Percentiles rank a stretch among this genome's conserved stretches.
Evolutionary conservation across 2,329 filamentous ascomycete species (phyloP).

Genomic region (Cyclaneusma minus): DNA sequence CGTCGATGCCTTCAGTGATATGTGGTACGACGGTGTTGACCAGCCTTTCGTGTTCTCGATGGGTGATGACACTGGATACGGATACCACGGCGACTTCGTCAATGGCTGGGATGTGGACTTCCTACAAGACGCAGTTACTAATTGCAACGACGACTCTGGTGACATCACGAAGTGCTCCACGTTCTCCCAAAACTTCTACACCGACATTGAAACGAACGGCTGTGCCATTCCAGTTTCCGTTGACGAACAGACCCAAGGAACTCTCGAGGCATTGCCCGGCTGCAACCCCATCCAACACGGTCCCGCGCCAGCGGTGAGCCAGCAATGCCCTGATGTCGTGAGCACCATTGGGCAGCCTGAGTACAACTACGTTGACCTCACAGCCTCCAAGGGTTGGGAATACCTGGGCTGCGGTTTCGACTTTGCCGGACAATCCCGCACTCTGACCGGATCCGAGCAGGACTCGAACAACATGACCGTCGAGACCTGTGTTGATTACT

Average conservation of each 20-base stretch:
- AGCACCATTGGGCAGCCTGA: conserved; percentile 29
- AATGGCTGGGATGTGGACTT: conserved; percentile 40
- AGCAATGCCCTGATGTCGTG: conserved; percentile 31
- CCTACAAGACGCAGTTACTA: conserved; percentile 32
- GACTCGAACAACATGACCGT: conserved; percentile 18
- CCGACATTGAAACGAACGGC: conserved; percentile 33
- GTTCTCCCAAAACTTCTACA: conserved; percentile 33
- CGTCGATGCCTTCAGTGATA: conserved; percentile 31
- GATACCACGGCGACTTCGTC: conserved; percentile 41
- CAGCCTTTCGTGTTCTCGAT: conserved; percentile 37
- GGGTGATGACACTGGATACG: conserved; percentile 34
- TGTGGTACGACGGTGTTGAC: conserved; percentile 24
- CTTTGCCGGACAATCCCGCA: conserved; percentile 23
- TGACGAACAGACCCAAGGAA: conserved; percentile 27
- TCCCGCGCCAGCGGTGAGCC: conserved; percentile 11
- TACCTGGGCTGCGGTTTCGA: conserved; percentile 47
- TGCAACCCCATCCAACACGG: conserved; percentile 27
- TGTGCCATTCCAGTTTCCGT: conserved; percentile 30
- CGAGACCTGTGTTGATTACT: conserved; percentile 14
- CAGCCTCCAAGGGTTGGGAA: conserved; percentile 32
- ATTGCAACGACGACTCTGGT: conserved; percentile 28
- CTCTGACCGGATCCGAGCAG: conserved; percentile 22
- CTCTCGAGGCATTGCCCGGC: conserved; percentile 34
- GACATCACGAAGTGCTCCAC: conserved; percentile 25
- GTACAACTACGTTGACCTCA: conserved; percentile 26